These are phyloP conservation scores for Stephanodiscus triporus DNA, from an alignment of 108 stramenopile species.

Conservation along the genomic window DNA sequence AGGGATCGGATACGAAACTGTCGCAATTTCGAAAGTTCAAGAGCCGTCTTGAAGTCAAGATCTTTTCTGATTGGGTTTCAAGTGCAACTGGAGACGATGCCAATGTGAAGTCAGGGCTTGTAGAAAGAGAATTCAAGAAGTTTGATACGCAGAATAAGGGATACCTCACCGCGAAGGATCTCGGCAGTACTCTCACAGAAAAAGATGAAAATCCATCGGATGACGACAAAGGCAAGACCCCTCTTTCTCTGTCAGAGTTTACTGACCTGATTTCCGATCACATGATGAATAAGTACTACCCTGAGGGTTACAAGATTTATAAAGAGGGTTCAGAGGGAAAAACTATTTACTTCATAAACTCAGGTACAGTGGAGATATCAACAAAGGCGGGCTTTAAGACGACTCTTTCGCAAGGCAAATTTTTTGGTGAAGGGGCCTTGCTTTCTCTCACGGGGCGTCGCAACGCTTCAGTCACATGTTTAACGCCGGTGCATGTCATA, in stretches of 20 bases:
- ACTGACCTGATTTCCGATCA: constrained; percentile 6
- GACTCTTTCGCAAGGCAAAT: constrained; percentile 23
- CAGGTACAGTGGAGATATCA: constrained; percentile 28
- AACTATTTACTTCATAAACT: constrained; percentile 38
- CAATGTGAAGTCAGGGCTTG: constrained; percentile 1
- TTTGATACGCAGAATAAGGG: constrained; percentile 32
- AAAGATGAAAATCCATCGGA: background rate
- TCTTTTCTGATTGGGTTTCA: constrained; percentile 1
- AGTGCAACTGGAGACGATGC: background rate
- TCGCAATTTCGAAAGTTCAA: constrained; percentile 1
- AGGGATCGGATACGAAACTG: constrained; percentile 10
- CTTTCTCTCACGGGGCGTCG: constrained; percentile 1
- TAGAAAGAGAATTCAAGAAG: constrained; percentile 33
- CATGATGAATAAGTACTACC: constrained; percentile 14
- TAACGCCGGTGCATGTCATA: constrained; percentile 21
- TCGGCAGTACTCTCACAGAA: constrained; percentile 9
- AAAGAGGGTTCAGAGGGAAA: constrained; percentile 27
- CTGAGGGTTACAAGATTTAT: constrained; percentile 8
- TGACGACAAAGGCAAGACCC: background rate
- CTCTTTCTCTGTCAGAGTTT: constrained; percentile 14
- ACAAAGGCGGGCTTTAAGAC: constrained; percentile 27
- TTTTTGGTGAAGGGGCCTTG: constrained; percentile 35
- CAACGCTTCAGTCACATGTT: constrained; percentile 5
- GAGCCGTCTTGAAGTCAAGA: constrained; percentile 15
- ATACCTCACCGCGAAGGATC: constrained; percentile 19